Conservation (phyloP, 2,329 filamentous ascomycete species). For the Paracorniculantispora psalliotae region DNA sequence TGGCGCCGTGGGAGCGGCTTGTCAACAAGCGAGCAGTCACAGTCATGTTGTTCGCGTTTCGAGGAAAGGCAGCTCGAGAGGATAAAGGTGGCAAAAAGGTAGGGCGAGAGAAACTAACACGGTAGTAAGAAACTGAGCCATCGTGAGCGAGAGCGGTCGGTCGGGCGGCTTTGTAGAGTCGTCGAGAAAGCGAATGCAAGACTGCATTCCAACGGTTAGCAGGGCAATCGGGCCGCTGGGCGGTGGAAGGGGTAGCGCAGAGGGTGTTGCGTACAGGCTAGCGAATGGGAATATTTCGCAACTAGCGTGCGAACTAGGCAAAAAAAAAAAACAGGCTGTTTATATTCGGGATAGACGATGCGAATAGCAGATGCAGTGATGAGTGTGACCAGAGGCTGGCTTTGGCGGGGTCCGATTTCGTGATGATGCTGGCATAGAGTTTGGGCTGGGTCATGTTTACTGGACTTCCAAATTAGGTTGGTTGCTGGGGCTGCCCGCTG, state of each 20-base stretch:
- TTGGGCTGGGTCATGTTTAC: constrained; percentile 13
- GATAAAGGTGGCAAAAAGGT: background rate
- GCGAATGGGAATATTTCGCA: background rate
- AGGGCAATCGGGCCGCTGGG: constrained; percentile 28
- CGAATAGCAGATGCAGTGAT: background rate
- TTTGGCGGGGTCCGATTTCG: constrained; percentile 4
- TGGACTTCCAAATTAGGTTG: constrained; percentile 14
- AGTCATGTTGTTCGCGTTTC: constrained; percentile 2
- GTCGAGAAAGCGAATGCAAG: background rate
- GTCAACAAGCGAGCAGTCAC: constrained; percentile 27
- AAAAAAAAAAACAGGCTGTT: background rate
- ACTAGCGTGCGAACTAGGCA: background rate
- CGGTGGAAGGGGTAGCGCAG: background rate
- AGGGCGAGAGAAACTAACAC: constrained; percentile 32
- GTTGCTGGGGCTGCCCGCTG: constrained; percentile 14
- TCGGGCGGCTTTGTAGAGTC: constrained; percentile 12
- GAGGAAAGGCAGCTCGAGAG: constrained; percentile 10
- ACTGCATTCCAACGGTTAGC: constrained; percentile 39
- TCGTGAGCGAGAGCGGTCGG: constrained; percentile 20
- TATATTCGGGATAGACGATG: background rate
- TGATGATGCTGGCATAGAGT: constrained; percentile 10
- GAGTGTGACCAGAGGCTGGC: background rate
- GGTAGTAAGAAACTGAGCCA: constrained; percentile 40
- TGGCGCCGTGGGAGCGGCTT: constrained; percentile 28
- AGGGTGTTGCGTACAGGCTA: background rate